Base-by-base conservation (phyloP, 1,284 basidiomycete genomes). In the Cutaneotrichosporon sp. region DNA sequence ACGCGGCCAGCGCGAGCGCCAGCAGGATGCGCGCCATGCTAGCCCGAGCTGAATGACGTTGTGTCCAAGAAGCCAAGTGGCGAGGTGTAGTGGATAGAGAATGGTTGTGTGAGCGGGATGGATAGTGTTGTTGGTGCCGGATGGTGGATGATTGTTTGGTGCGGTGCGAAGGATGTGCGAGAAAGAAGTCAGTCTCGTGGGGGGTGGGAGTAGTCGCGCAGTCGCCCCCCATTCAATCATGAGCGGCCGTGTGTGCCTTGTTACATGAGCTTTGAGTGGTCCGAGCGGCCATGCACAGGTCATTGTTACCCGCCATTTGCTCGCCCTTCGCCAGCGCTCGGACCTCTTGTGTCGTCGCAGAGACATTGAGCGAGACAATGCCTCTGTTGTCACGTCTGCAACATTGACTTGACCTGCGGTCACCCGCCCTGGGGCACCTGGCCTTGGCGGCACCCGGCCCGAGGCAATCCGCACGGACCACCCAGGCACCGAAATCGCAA, bases 111-210 rank as follows among this genome's bases (percentile, higher is more conserved):
- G 29, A 4, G 27, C 14, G n/a, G 18, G 18, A 24, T n/a, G 36
- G 29, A 25, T 54, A 22, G 52, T 34, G n/a, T 31, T 20, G 22
- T 36, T 54, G 34, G n/a, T n/a, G n/a, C n/a, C n/a, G n/a, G n/a
- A 20, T 27, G 38, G 54, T 46, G 54, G 29, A 16, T 25, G 24
- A 13, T 27, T 50, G 47, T 50, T 50, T 54, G 42, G 38, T 45
- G 50, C 9, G 9, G 29, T 22, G 42, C 3, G n/a, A 43, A 22
- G 38, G 42, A 45, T 45, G 42, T 16, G 42, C 6, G 38, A 25
- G 24, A 38, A 46, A 47, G 45, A 56, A 56, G 38, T 56, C 55
- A 56, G 55, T 56, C 45, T 43, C 53, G 53, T 45, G 2, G 38
- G 13, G 16, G 10, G 34, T n/a, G n/a, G n/a, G n/a, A n/a, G n/a